These are phyloP conservation scores for Wickerhamomyces sp. DNA, from an alignment of 1,139 yeast genomes.

Conservation along the genomic window DNA sequence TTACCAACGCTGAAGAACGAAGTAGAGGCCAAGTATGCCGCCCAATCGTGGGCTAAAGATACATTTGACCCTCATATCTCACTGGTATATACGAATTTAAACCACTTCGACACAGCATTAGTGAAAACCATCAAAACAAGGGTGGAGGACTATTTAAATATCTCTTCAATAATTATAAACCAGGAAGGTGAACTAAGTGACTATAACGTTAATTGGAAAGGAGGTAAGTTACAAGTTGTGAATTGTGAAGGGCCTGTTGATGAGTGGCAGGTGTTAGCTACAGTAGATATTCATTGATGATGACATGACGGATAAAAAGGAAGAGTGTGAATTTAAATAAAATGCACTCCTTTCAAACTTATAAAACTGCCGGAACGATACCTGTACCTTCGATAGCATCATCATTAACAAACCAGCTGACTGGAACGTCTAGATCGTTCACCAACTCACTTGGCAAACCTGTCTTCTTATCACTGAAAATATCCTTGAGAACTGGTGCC, in stretches of 20 bases:
- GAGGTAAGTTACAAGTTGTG: conserved; percentile 67
- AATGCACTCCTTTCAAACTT: no score
- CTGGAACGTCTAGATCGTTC: conserved; percentile 44
- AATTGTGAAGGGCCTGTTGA: conserved; percentile 71
- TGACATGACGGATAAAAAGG: neutral
- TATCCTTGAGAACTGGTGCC: conserved; percentile 65
- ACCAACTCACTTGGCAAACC: conserved; percentile 73
- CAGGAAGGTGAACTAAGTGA: conserved; percentile 31
- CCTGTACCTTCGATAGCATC: conserved; percentile 67
- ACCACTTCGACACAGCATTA: conserved; percentile 68
- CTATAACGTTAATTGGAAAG: conserved; percentile 51
- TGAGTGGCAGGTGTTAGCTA: conserved; percentile 68
- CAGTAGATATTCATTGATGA: conserved; percentile 36
- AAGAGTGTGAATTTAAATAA: no score
- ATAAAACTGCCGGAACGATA: conserved; percentile 35
- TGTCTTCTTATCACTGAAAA: conserved; percentile 52
- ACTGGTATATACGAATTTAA: conserved; percentile 60
- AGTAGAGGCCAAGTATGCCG: conserved; percentile 23
- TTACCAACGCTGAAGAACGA: conserved; percentile 27
- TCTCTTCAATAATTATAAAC: conserved; percentile 36
- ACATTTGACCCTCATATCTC: conserved; percentile 75
- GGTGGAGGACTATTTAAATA: conserved; percentile 61
- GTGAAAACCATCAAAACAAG: conserved; percentile 66
- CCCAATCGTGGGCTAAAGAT: conserved; percentile 48
- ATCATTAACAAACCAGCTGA: conserved; percentile 78